Evolutionary conservation across 257 asterid genomes (phyloP), one percentile per base, ranked within the genome.

Genomic region (Cynanchum wilfordii): DNA sequence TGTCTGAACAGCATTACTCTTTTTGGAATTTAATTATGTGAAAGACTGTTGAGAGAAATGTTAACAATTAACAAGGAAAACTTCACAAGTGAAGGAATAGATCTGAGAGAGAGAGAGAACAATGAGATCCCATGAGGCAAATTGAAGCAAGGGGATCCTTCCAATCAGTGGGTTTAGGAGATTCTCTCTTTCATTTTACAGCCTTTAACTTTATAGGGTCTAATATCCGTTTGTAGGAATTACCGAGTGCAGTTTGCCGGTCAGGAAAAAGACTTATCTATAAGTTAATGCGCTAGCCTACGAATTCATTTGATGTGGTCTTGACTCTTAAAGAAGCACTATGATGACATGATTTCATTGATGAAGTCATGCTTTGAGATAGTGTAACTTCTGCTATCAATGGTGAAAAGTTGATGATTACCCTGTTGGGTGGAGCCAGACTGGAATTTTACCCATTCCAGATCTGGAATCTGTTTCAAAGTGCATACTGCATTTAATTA

Each of bases 121-220:
- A 22, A 44, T 17, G 6, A 9, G 10, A 74, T 47, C 27, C 63
- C 4, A 19, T 8, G 58, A 74, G 51, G 73, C 50, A 66, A 47
- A 66, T 49, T 55, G 78, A 66, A 66, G 55, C 59, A 66, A 74
- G 62, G 47, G 54, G 78, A 74, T 74, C 55, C 67, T 45, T 71
- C 66, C 27, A 45, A 19, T 36, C n/a, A 58, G 44, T 67, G 67
- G 78, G 33, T 11, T 19, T 40, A 24, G 68, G 0, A 51, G 44
- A 16, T 25, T 20, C 25, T 49, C 33, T 22, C 67, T 38, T 51
- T 52, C 45, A 20, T 65, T 52, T 30, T 24, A 9, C 9, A 2
- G 25, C 25, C 15, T 62, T 6, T 17, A 1, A 62, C 12, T 1
- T 60, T 19, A 60, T n/a, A n/a, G 45, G 44, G 12, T 60, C 24